Evolutionary conservation across 805 yeast species (phyloP).

Genomic region (Monosporozyma unispora): DNA sequence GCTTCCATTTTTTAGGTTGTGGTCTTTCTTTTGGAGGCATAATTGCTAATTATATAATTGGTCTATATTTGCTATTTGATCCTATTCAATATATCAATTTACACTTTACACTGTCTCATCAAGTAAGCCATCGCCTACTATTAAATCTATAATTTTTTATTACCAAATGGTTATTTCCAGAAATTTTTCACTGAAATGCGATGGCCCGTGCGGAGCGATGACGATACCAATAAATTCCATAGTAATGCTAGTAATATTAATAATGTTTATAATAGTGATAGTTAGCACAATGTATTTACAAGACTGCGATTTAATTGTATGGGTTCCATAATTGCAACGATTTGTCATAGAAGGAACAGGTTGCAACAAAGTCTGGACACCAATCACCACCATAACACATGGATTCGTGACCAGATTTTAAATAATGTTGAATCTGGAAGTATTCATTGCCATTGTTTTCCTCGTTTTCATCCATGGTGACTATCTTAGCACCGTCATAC

Average conservation of each 20-base stretch:
- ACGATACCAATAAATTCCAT: too few relatives aligned
- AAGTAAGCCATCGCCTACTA: background rate
- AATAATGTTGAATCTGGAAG: slow-evolving; percentile 19
- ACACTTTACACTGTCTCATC: background rate
- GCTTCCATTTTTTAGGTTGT: slow-evolving; percentile 66
- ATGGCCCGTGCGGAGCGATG: slow-evolving; percentile 2
- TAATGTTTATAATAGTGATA: too few relatives aligned
- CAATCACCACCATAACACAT: slow-evolving; percentile 97
- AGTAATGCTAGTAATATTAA: background rate
- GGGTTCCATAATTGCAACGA: slow-evolving; percentile 66
- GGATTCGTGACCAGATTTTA: slow-evolving; percentile 69
- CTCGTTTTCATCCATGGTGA: slow-evolving; percentile 31
- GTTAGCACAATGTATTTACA: too few relatives aligned
- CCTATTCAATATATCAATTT: background rate
- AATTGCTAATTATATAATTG: background rate
- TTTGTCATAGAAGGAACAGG: slow-evolving; percentile 89
- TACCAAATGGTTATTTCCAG: background rate
- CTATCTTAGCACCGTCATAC: slow-evolving; percentile 86
- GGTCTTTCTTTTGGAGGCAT: slow-evolving; percentile 35
- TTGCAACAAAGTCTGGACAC: slow-evolving; percentile 50
- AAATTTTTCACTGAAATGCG: slow-evolving; percentile 3
- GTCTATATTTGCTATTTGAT: background rate
- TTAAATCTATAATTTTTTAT: background rate
- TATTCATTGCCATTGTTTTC: slow-evolving; percentile 30
- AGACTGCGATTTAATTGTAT: too few relatives aligned